Conservation (phyloP, 805 yeast genomes). For the Lipomyces orientalis region DNA sequence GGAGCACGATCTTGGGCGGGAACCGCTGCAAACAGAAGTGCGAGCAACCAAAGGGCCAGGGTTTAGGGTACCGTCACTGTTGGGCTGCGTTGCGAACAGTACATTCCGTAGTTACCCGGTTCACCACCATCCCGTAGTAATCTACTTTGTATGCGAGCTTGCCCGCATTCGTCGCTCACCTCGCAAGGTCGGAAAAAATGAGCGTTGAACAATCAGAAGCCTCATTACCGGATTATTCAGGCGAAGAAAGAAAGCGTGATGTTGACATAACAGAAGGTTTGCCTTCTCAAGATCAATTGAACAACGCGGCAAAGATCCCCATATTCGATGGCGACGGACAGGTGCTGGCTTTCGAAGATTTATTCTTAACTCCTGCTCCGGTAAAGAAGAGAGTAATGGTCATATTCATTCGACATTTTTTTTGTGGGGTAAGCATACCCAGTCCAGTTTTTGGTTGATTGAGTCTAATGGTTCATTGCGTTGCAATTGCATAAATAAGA, state of each 20-base stretch:
- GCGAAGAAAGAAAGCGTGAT: neutral
- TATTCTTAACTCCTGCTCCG: neutral
- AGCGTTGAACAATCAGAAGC: neutral
- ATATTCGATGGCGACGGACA: slow-evolving; percentile 4
- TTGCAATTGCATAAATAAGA: neutral
- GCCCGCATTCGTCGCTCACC: too few relatives aligned
- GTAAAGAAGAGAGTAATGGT: slow-evolving; percentile 2
- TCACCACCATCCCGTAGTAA: too few relatives aligned
- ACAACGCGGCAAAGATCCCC: neutral
- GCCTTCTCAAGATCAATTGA: neutral
- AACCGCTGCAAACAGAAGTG: too few relatives aligned
- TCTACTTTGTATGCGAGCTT: too few relatives aligned
- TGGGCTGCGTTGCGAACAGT: too few relatives aligned
- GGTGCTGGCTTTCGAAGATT: neutral
- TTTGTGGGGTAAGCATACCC: slow-evolving; percentile 5
- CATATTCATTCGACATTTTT: slow-evolving; percentile 8
- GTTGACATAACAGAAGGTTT: neutral
- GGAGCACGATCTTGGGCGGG: too few relatives aligned
- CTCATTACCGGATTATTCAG: neutral
- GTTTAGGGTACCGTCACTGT: too few relatives aligned
- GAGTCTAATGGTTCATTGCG: neutral
- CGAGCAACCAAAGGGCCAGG: too few relatives aligned
- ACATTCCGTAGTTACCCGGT: too few relatives aligned
- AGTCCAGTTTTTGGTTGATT: neutral
- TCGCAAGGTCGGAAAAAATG: too few relatives aligned